Conservation (phyloP, 2,329 filamentous ascomycete species). For the Scedosporium aurantiacum region DNA sequence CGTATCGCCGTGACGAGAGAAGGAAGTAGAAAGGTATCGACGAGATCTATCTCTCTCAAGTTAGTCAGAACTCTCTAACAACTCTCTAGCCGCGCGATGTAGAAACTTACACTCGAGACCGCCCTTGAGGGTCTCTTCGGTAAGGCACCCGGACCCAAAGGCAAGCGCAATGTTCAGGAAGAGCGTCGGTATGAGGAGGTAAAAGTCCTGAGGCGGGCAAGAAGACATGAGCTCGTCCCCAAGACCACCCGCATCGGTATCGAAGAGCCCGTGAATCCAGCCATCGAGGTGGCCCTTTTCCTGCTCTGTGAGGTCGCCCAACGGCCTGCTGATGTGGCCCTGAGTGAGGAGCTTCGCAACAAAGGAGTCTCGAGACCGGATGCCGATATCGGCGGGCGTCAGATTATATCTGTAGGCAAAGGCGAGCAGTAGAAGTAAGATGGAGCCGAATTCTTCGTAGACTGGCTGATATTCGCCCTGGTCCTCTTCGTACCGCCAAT, state of each 20-base stretch:
- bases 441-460: slow-evolving; percentile 75
- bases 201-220: slow-evolving; percentile 74
- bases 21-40: slow-evolving; percentile 71
- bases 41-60: slow-evolving; percentile 42
- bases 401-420: slow-evolving; percentile 68
- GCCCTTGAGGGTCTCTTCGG: slow-evolving; percentile 59
- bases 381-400: slow-evolving; percentile 51
- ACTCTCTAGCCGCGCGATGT: slow-evolving; percentile 4
- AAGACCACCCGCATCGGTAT: slow-evolving; percentile 60
- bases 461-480: slow-evolving; percentile 76
- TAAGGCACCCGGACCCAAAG: slow-evolving; percentile 52
- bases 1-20: slow-evolving; percentile 63
- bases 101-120: slow-evolving; percentile 59
- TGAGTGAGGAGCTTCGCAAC: slow-evolving; percentile 54
- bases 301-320: slow-evolving; percentile 50
- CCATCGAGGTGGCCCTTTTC: slow-evolving; percentile 57
- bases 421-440: slow-evolving; percentile 61
- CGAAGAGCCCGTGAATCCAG: slow-evolving; percentile 71
- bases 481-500: slow-evolving; percentile 73
- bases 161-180: slow-evolving; percentile 67
- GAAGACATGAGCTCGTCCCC: slow-evolving; percentile 73
- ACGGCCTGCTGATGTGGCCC: slow-evolving; percentile 43
- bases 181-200: slow-evolving; percentile 63
- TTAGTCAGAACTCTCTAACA: not conserved
- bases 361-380: slow-evolving; percentile 50